phyloP scores from a whole-genome alignment of 2,329 filamentous ascomycete species.

The Sporothrix euskadiensis region DNA sequence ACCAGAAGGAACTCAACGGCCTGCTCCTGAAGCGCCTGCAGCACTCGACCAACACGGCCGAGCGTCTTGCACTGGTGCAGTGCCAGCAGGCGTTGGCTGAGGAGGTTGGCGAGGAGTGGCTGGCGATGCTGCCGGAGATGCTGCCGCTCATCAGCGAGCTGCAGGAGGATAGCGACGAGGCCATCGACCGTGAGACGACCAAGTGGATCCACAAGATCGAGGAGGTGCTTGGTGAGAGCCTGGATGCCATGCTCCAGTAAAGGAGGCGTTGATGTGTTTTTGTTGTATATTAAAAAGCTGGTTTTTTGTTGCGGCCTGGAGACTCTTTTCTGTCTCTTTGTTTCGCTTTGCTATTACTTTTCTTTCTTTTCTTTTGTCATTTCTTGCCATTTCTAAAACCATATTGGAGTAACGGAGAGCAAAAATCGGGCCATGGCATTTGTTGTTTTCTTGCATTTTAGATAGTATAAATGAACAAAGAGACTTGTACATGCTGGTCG shows the following conservation, averaged over 20 bases:
- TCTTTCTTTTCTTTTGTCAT: background rate
- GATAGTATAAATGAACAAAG: conserved; percentile 2
- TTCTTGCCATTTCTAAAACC: background rate
- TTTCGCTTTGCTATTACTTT: background rate
- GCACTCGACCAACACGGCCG: conserved; percentile 62
- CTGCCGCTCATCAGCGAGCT: conserved; percentile 92
- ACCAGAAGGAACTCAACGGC: conserved; percentile 86
- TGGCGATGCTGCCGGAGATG: conserved; percentile 90
- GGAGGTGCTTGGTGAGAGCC: conserved; percentile 80
- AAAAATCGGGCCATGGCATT: conserved; percentile 16
- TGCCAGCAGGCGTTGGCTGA: conserved; percentile 79
- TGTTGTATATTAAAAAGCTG: conserved; percentile 8
- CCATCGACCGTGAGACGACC: conserved; percentile 84
- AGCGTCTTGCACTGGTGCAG: conserved; percentile 78
- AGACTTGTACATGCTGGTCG: background rate
- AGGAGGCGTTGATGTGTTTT: background rate
- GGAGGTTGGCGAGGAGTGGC: conserved; percentile 84
- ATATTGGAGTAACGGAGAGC: background rate
- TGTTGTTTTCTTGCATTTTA: background rate
- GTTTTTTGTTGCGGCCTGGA: background rate
- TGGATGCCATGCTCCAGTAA: conserved; percentile 90
- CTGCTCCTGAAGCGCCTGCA: conserved; percentile 76
- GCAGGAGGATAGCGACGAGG: conserved; percentile 94
- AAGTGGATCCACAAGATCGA: conserved; percentile 91
- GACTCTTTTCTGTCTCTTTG: background rate